Percentiles rank a stretch among this genome's conserved stretches.
Conservation (phyloP, 768 basidiomycete species). For the Leccinum broughii region DNA sequence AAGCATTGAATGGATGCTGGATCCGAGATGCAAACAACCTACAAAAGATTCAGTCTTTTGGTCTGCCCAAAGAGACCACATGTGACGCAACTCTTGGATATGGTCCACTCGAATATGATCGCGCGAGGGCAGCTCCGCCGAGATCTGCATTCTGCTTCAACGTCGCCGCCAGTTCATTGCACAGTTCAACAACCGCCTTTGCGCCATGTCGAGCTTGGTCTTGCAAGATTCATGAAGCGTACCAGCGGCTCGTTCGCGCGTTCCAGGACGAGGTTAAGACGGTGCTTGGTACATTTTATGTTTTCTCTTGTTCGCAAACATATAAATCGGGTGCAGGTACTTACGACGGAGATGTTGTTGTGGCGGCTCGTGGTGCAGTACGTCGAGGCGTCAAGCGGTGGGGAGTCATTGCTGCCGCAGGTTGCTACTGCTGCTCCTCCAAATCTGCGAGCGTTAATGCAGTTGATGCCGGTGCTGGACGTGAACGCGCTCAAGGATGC, state of each 20-base stretch:
- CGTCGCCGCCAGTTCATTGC: conserved; percentile 57
- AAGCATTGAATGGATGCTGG: conserved; percentile 55
- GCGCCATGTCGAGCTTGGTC: conserved; percentile 19
- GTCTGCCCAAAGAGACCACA: conserved; percentile 23
- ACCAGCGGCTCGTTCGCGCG: conserved; percentile 46
- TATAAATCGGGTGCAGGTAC: conserved; percentile 37
- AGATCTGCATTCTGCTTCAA: conserved; percentile 42
- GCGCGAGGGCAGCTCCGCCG: conserved; percentile 68
- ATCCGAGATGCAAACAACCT: conserved; percentile 56
- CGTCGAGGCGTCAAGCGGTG: conserved; percentile 33
- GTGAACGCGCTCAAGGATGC: conserved; percentile 60
- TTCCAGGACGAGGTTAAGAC: conserved; percentile 51
- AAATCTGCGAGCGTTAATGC: conserved; percentile 50
- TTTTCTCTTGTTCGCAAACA: not conserved
- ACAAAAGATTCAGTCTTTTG: not conserved
- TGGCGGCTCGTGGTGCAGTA: conserved; percentile 82
- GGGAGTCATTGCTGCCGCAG: conserved; percentile 1
- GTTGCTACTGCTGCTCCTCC: not conserved
- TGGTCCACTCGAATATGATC: conserved; percentile 73
- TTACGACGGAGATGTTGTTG: conserved; percentile 71
- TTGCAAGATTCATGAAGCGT: conserved; percentile 64
- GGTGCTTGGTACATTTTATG: conserved; percentile 46
- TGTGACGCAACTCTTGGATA: conserved; percentile 57
- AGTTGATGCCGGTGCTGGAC: conserved; percentile 57
- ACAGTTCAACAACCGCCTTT: conserved; percentile 48